Evolutionary conservation across 345 rosid genomes (phyloP).

Genomic region (Xanthoceras sorbifolium): DNA sequence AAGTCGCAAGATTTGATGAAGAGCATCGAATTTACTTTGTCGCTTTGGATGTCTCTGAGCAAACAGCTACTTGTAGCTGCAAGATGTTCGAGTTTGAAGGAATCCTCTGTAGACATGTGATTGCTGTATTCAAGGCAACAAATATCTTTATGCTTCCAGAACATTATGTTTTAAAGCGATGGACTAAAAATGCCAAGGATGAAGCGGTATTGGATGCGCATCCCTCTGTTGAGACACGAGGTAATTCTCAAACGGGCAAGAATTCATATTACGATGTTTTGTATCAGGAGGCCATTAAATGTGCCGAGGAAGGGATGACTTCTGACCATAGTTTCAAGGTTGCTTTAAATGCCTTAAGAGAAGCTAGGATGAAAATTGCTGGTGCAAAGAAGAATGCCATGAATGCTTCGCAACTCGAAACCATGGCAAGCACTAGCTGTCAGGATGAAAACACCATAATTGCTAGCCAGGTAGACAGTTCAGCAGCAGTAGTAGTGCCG

Average conservation of each 20-base stretch:
- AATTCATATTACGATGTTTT: conserved; percentile 28
- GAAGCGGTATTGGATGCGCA: conserved; percentile 23
- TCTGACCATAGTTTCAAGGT: conserved; percentile 36
- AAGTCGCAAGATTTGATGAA: conserved; percentile 38
- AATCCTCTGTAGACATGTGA: conserved; percentile 35
- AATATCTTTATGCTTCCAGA: conserved; percentile 28
- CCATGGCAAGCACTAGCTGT: conserved; percentile 18
- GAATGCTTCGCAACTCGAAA: conserved; percentile 22
- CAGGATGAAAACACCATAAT: conserved; percentile 20
- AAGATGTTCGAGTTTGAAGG: conserved; percentile 37
- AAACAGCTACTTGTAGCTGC: conserved; percentile 35
- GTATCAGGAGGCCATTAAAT: conserved; percentile 36
- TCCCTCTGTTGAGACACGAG: conserved; percentile 18
- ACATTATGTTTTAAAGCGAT: conserved; percentile 33
- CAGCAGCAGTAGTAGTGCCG: conserved; percentile 7
- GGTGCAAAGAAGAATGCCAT: conserved; percentile 31
- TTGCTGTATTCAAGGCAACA: conserved; percentile 30
- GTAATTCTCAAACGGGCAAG: conserved; percentile 20
- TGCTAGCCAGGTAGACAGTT: conserved; percentile 22
- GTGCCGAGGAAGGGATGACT: conserved; percentile 33
- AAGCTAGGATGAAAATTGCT: conserved; percentile 34
- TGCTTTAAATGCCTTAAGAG: conserved; percentile 29
- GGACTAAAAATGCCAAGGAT: conserved; percentile 34
- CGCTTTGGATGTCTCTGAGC: conserved; percentile 19
- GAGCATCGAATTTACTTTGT: conserved; percentile 20